Evolutionary conservation across 2,329 filamentous ascomycete genomes (phyloP).

Genomic region (Cladorrhinum sp.): DNA sequence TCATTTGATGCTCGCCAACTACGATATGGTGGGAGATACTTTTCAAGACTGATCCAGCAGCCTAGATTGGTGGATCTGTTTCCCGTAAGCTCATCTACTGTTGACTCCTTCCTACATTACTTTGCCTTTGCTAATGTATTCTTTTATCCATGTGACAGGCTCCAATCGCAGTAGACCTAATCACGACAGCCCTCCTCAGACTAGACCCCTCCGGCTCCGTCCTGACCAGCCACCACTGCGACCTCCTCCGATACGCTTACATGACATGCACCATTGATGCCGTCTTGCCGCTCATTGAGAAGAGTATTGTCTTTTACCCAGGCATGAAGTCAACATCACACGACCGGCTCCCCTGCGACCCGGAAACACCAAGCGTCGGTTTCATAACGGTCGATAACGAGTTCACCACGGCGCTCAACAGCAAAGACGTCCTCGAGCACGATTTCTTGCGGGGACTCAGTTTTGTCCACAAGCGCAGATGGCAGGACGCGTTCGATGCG

Average conservation of each 20-base stretch:
- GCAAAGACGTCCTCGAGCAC: slow-evolving; percentile 61
- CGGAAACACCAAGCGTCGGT: slow-evolving; percentile 42
- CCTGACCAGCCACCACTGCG: slow-evolving; percentile 62
- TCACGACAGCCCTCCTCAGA: slow-evolving; percentile 56
- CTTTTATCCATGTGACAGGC: slow-evolving; percentile 35
- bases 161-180: slow-evolving; percentile 43
- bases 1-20: slow-evolving; percentile 51
- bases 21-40: slow-evolving; percentile 46
- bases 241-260: slow-evolving; percentile 58
- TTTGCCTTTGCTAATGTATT: not conserved
- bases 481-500: slow-evolving; percentile 59
- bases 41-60: slow-evolving; percentile 44
- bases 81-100: slow-evolving; percentile 36
- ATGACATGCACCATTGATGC: slow-evolving; percentile 50
- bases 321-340: slow-evolving; percentile 37
- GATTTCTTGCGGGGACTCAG: slow-evolving; percentile 63
- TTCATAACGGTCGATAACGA: slow-evolving; percentile 61
- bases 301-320: slow-evolving; percentile 65
- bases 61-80: slow-evolving; percentile 40
- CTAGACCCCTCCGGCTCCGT: slow-evolving; percentile 65
- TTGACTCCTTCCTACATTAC: not conserved
- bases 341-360: slow-evolving; percentile 45
- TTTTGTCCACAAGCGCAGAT: slow-evolving; percentile 59
- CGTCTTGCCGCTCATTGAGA: slow-evolving; percentile 61
- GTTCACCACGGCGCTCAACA: slow-evolving; percentile 53